Percentiles rank a stretch among this genome's conserved stretches.
phyloP scores from a whole-genome alignment of 805 yeast genomes.

The Metschnikowia kunwiensis region DNA sequence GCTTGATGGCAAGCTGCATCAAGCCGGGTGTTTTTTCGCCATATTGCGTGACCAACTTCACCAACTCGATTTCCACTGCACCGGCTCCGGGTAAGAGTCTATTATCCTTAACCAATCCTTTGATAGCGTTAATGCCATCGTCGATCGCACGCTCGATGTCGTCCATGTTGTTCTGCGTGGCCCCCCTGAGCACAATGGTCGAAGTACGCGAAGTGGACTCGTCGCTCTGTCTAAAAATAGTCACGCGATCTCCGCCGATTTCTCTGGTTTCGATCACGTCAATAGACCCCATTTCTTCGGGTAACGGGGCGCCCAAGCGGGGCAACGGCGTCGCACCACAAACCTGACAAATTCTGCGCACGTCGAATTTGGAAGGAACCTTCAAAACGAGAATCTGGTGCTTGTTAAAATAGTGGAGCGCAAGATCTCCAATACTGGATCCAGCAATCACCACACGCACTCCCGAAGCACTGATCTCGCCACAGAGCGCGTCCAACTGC shows the following conservation, averaged over 20 bases:
- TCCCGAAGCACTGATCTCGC: constrained; percentile 80
- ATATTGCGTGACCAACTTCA: constrained; percentile 69
- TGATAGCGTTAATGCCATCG: constrained; percentile 91
- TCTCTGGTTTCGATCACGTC: constrained; percentile 89
- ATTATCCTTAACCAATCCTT: constrained; percentile 78
- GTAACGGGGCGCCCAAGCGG: constrained; percentile 89
- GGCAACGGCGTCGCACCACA: constrained; percentile 97
- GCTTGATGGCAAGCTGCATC: constrained; percentile 88
- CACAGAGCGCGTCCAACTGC: constrained; percentile 81
- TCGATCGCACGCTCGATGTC: constrained; percentile 97
- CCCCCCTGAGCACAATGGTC: constrained; percentile 92
- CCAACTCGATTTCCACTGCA: constrained; percentile 86
- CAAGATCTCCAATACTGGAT: constrained; percentile 86
- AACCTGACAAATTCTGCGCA: constrained; percentile 90
- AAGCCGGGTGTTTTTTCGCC: constrained; percentile 96
- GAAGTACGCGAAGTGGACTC: constrained; percentile 69
- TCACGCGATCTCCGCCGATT: constrained; percentile 97
- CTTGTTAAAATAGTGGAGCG: constrained; percentile 88
- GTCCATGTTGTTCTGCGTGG: constrained; percentile 89
- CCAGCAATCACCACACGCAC: constrained; percentile 92
- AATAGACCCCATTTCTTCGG: constrained; percentile 87
- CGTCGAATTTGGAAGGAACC: constrained; percentile 90
- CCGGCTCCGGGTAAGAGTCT: constrained; percentile 95
- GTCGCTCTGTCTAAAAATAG: constrained; percentile 78
- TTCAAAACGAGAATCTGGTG: constrained; percentile 79